These are phyloP conservation scores for Suaeda aralocaspica DNA, from an alignment of 148 eudicot genomes.

Conservation along the genomic window DNA sequence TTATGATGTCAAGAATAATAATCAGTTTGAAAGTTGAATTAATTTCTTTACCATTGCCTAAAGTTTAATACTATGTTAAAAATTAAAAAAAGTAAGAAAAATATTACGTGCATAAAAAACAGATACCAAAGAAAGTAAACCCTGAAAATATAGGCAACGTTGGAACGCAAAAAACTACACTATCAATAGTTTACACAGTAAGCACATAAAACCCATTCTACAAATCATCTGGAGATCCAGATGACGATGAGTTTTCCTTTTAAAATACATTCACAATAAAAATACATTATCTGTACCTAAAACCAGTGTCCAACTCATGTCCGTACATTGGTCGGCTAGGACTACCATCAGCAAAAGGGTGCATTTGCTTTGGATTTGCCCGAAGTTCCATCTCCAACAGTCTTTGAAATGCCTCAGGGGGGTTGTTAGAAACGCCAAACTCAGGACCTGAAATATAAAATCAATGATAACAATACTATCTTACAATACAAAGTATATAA, in stretches of 20 bases:
- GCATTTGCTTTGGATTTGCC: slow-evolving; percentile 62
- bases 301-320: slow-evolving; percentile 60
- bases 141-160: slow-evolving; percentile 9
- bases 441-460: slow-evolving; percentile 39
- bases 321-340: slow-evolving; percentile 50
- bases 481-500: background rate
- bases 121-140: background rate
- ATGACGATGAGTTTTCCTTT: slow-evolving; percentile 3
- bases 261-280: slow-evolving; percentile 27
- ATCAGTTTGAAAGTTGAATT: no score
- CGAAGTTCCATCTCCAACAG: slow-evolving; percentile 69
- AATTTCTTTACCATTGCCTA: no score
- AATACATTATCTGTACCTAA: slow-evolving; percentile 34
- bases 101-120: slow-evolving; percentile 10
- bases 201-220: slow-evolving; percentile 21
- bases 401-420: slow-evolving; percentile 79
- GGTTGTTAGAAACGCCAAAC: slow-evolving; percentile 38
- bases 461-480: background rate
- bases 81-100: no score
- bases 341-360: slow-evolving; percentile 41
- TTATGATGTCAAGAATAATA: no score
- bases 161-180: slow-evolving; percentile 18
- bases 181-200: slow-evolving; percentile 19
- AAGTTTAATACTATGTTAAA: no score
- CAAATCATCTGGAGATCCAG: slow-evolving; percentile 19